Evolutionary conservation across 306 rosid genomes (phyloP), one percentile per base, ranked within the genome.

Genomic region (Trifolium pratense): DNA sequence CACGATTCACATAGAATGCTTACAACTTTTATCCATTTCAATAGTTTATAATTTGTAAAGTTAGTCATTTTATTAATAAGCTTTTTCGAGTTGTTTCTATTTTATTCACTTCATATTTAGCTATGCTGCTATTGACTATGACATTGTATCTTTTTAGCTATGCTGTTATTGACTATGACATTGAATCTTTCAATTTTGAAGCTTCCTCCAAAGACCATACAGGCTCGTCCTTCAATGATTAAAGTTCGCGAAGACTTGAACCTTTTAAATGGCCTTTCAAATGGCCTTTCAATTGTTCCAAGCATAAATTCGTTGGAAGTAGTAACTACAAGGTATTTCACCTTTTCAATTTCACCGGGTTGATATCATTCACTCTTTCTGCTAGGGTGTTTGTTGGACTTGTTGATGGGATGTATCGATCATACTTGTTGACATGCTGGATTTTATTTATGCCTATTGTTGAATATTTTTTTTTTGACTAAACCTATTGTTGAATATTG

Each of bases 181-280:
- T 36, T 59, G 23, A 21, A 43, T 75, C 63, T 10, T 69, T 58
- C 12, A 79, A 63, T 43, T 34, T 70, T 86, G 77, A 72, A 92
- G 98, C 90, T 92, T 74, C 86, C 89, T 76, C 79, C 73, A 3
- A 82, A 78, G 55, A 92, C 97, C 46, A 86, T 92, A 60, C 86
- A 80, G 68, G 79, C 87, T 53, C 90, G 98, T 16, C 66, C 48
- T 53, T 89, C 97, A 69, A 90, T 92, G 98, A 56, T 89, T 45
- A 92, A 92, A 80, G 93, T 89, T 66, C 3, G 64, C 55, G 25
- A 12, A 31, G 98, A 90, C 79, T 15, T 6, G 9, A 12, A 9
- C 9, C 66, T 79, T 53, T 7, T 1, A 3, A 55, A 74, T 69
- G 20, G 12, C 9, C 66, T 75, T 53, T 9, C 1, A 3, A 55